Evolutionary conservation across 1,284 basidiomycete species (phyloP).

Genomic region (Boletus semigastroideus): DNA sequence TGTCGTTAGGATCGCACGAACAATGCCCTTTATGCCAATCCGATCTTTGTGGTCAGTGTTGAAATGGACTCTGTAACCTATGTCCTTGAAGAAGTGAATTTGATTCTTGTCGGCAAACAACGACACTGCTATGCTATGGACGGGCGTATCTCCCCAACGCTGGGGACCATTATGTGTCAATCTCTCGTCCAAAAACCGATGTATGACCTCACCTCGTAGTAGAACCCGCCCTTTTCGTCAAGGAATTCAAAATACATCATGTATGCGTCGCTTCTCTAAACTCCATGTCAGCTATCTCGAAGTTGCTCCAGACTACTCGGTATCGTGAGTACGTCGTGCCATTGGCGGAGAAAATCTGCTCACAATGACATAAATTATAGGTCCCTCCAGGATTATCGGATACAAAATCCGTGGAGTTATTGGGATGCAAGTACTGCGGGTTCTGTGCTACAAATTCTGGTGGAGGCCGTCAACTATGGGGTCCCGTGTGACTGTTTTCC

Average conservation of each 20-base stretch:
- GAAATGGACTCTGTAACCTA: conserved; percentile 54
- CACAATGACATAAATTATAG: conserved; percentile 83
- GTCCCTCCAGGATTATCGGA: conserved; percentile 69
- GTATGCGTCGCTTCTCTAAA: conserved; percentile 80
- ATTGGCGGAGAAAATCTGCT: conserved; percentile 29
- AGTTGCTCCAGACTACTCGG: conserved; percentile 75
- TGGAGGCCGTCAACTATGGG: not conserved
- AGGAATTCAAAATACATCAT: conserved; percentile 75
- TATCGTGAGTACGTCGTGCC: not conserved
- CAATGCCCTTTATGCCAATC: conserved; percentile 49
- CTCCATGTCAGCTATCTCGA: conserved; percentile 81
- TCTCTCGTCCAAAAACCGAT: not conserved
- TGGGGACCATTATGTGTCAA: conserved; percentile 26
- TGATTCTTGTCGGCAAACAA: conserved; percentile 71
- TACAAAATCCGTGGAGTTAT: conserved; percentile 76
- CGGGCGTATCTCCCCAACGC: conserved; percentile 87
- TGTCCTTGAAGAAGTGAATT: conserved; percentile 72
- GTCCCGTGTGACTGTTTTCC: not conserved
- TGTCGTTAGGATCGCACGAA: conserved; percentile 47
- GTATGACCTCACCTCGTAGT: conserved; percentile 63
- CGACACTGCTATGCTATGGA: conserved; percentile 79
- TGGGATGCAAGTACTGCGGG: conserved; percentile 64
- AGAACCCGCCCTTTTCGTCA: conserved; percentile 80
- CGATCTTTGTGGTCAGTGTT: conserved; percentile 59
- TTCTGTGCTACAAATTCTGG: conserved; percentile 68